Evolutionary conservation across 2,329 filamentous ascomycete genomes (phyloP).

Genomic region (Diaporthe vexans): DNA sequence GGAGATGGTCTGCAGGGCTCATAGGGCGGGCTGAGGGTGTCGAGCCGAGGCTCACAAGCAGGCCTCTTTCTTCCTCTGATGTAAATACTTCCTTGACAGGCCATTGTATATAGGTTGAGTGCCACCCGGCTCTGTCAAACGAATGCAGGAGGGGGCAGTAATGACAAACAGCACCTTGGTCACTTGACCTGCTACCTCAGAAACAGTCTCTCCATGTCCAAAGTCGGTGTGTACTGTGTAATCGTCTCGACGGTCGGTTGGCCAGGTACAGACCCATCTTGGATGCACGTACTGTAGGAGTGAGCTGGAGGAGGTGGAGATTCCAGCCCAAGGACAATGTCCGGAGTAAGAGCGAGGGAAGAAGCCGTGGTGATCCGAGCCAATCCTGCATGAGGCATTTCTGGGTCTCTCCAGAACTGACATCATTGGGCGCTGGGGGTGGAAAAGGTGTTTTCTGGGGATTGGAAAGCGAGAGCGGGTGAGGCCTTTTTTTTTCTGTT

Average conservation of each 20-base stretch:
- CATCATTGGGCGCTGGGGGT: slow-evolving; percentile 35
- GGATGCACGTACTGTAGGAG: not conserved
- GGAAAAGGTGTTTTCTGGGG: slow-evolving; percentile 37
- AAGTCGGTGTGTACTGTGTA: slow-evolving; percentile 35
- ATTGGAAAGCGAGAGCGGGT: slow-evolving; percentile 17
- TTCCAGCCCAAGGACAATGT: slow-evolving; percentile 33
- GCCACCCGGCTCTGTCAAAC: slow-evolving; percentile 3
- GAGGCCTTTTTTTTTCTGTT: slow-evolving; percentile 34
- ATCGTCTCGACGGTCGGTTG: not conserved
- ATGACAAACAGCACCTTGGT: not conserved
- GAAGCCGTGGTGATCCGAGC: slow-evolving; percentile 38
- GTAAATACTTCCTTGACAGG: slow-evolving; percentile 11
- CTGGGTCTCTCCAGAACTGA: slow-evolving; percentile 27
- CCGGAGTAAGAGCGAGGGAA: slow-evolving; percentile 40
- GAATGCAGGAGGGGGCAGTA: not conserved
- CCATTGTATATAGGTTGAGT: slow-evolving; percentile 22
- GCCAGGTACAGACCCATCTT: not conserved
- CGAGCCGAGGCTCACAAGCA: slow-evolving; percentile 9
- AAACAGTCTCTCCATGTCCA: not conserved
- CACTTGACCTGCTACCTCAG: not conserved
- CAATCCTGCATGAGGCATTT: slow-evolving; percentile 38
- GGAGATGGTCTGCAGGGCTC: not conserved
- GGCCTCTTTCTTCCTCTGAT: not conserved
- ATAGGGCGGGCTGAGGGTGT: not conserved
- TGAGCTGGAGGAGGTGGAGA: slow-evolving; percentile 29